Evolutionary conservation across 805 yeast genomes (phyloP).

Genomic region (Kodamaea jinghongensis): DNA sequence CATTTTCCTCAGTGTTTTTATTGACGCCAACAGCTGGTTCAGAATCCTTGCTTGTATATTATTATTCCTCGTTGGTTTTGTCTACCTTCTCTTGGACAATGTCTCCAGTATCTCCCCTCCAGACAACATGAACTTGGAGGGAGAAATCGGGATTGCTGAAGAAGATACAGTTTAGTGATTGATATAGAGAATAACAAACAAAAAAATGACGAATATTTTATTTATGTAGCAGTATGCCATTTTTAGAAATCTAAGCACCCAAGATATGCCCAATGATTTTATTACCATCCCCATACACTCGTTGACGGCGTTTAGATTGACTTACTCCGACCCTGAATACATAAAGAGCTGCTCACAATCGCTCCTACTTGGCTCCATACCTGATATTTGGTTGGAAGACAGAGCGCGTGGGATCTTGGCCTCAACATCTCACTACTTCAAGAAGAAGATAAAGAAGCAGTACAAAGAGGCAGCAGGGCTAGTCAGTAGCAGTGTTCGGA

Average conservation of each 20-base stretch:
- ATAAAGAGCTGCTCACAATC: slow-evolving; percentile 48
- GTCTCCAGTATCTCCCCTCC: slow-evolving; percentile 78
- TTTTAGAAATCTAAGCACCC: background rate
- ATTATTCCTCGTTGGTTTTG: slow-evolving; percentile 59
- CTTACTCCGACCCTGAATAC: slow-evolving; percentile 49
- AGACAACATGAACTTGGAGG: slow-evolving; percentile 64
- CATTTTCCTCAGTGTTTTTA: slow-evolving; percentile 35
- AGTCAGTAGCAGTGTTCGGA: slow-evolving; percentile 9
- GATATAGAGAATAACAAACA: slow-evolving; percentile 1
- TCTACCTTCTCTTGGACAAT: slow-evolving; percentile 61
- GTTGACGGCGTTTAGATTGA: slow-evolving; percentile 59
- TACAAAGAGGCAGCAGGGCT: slow-evolving; percentile 8
- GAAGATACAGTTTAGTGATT: slow-evolving; percentile 33
- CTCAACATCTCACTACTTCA: slow-evolving; percentile 11
- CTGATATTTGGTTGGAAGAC: slow-evolving; percentile 52
- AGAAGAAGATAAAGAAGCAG: slow-evolving; percentile 10
- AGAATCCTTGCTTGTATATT: slow-evolving; percentile 53
- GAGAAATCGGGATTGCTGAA: slow-evolving; percentile 36
- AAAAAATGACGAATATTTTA: slow-evolving; percentile 1
- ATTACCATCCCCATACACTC: slow-evolving; percentile 47
- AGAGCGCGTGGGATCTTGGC: slow-evolving; percentile 24
- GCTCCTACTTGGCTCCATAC: slow-evolving; percentile 56
- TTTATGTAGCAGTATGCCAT: background rate
- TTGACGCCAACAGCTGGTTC: slow-evolving; percentile 51
- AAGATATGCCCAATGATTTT: slow-evolving; percentile 5